Evolutionary conservation across 1,284 basidiomycete genomes (phyloP).

Genomic region (Schizophyllum commune): DNA sequence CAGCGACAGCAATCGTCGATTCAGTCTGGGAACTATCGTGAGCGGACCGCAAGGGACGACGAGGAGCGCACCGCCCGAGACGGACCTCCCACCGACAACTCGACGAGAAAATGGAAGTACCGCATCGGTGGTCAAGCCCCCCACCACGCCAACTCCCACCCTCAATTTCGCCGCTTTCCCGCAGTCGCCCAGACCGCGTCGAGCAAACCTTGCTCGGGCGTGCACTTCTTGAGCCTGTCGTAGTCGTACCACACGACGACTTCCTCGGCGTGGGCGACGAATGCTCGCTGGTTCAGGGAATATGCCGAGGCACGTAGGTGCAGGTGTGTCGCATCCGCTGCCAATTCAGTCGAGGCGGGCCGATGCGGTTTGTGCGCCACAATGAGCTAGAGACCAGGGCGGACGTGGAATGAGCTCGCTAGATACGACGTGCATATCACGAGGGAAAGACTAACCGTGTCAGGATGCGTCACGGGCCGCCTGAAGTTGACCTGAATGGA

Average conservation of each 20-base stretch:
- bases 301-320: constrained; percentile 46
- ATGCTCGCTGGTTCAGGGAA: constrained; percentile 49
- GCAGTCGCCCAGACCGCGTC: neutral
- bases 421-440: constrained; percentile 2
- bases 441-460: constrained; percentile 41
- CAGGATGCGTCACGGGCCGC: constrained; percentile 62
- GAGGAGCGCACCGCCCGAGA: no score
- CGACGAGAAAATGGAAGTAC: no score
- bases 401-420: constrained; percentile 2
- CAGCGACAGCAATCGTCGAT: no score
- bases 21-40: no score
- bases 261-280: constrained; percentile 58
- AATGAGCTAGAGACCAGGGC: constrained; percentile 35
- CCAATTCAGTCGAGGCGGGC: constrained; percentile 9
- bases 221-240: constrained; percentile 52
- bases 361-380: constrained; percentile 46
- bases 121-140: no score
- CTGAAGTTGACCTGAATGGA: constrained; percentile 58
- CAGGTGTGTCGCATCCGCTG: constrained; percentile 34
- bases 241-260: constrained; percentile 73
- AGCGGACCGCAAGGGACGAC: no score
- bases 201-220: constrained; percentile 26
- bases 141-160: no score
- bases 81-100: no score
- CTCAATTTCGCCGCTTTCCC: no score